A percentile compares a stretch with the other conserved stretches of the same genome.
phyloP scores from a whole-genome alignment of 2,329 filamentous ascomycete species.

The Colletotrichum orchidophilum region DNA sequence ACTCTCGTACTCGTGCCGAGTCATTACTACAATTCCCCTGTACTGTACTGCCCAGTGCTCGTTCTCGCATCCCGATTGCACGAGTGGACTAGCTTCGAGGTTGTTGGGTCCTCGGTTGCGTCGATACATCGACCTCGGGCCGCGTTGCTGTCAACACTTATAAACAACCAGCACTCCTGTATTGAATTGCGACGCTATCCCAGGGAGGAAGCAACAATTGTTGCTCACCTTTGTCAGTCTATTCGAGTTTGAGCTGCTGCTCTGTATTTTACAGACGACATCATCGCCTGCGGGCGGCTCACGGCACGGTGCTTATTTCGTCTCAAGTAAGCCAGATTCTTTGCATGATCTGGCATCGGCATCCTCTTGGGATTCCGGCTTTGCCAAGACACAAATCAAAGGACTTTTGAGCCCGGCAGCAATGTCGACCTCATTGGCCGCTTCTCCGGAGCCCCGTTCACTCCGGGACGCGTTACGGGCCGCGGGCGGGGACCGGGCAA shows the following conservation, averaged over 20 bases:
- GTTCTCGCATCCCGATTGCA: not conserved
- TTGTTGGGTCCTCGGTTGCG: not conserved
- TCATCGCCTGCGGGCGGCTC: not conserved
- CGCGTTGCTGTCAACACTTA: not conserved
- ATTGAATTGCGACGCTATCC: not conserved
- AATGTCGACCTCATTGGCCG: not conserved
- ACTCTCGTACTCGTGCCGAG: not conserved
- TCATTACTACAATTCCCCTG: constrained; percentile 8
- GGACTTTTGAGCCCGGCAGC: not conserved
- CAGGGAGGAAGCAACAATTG: not conserved
- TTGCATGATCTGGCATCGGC: not conserved
- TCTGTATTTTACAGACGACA: not conserved
- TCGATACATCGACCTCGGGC: not conserved
- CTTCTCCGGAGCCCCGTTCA: constrained; percentile 18
- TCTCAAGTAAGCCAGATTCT: constrained; percentile 9
- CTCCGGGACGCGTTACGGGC: constrained; percentile 37
- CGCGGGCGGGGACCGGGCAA: constrained; percentile 8
- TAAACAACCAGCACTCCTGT: not conserved
- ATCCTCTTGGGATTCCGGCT: not conserved
- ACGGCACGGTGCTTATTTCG: not conserved
- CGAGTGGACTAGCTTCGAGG: not conserved
- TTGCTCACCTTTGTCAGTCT: not conserved
- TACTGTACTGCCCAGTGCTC: not conserved
- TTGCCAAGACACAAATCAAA: not conserved
- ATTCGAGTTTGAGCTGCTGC: not conserved